Conservation (phyloP, 2,329 filamentous ascomycete genomes). For the Sclerotinia subarctica region DNA sequence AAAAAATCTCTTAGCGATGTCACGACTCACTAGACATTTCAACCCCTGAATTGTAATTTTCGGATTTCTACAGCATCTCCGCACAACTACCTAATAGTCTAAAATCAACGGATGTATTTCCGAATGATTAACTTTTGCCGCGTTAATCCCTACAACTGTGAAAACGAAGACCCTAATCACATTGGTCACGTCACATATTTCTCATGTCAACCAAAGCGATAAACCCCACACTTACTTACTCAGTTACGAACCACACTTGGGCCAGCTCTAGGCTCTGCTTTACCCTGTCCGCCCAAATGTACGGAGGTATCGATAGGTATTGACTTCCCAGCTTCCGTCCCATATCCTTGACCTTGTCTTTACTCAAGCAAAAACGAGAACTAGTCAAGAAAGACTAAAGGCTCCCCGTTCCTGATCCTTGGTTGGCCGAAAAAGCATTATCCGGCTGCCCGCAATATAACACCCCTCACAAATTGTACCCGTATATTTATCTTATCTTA, state of each 20-base stretch:
- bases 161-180: background rate
- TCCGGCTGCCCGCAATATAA: conserved; percentile 10
- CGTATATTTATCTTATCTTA: conserved; percentile 11
- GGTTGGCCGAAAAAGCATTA: conserved; percentile 1
- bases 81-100: background rate
- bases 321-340: conserved; percentile 1
- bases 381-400: background rate
- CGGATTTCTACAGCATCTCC: background rate
- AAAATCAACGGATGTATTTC: background rate
- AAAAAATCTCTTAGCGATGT: background rate
- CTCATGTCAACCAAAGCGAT: background rate
- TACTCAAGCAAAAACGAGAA: background rate
- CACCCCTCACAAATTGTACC: background rate
- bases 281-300: conserved; percentile 1
- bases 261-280: conserved; percentile 17
- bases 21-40: background rate
- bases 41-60: background rate
- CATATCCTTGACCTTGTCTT: conserved; percentile 7
- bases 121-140: background rate
- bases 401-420: background rate
- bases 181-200: conserved; percentile 12
- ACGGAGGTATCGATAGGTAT: conserved; percentile 12
- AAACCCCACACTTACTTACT: conserved; percentile 16
- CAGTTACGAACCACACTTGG: conserved; percentile 9
- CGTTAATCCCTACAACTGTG: background rate